These are phyloP conservation scores for Talaromyces sp. DNA, from an alignment of 2,329 filamentous ascomycete genomes.

Conservation along the genomic window DNA sequence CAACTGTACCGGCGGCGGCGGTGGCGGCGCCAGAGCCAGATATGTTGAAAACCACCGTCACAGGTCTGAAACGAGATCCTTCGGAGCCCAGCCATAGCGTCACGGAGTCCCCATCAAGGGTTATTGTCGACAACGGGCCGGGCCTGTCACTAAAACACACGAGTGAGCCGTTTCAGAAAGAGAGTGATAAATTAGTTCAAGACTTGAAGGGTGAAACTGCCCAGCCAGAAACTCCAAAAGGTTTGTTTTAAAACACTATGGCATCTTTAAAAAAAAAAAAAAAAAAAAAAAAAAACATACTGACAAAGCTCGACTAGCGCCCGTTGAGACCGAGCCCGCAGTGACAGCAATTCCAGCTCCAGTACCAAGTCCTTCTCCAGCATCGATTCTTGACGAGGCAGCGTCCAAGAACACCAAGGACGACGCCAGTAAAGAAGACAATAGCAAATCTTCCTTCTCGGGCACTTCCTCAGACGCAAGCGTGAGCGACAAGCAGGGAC, in stretches of 20 bases:
- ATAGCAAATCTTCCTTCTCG: not conserved
- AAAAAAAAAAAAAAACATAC: not conserved
- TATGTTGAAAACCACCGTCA: constrained; percentile 1
- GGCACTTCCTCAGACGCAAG: constrained; percentile 3
- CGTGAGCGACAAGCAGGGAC: not conserved
- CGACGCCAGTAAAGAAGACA: not conserved
- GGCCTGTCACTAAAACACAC: constrained; percentile 7
- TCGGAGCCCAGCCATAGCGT: not conserved
- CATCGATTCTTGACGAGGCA: not conserved
- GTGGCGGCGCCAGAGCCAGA: not conserved
- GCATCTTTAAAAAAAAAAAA: not conserved
- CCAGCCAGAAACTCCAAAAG: not conserved
- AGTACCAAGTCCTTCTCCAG: not conserved
- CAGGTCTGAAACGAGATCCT: constrained; percentile 6
- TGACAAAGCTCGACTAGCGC: not conserved
- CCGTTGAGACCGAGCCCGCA: not conserved
- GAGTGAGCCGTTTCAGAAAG: constrained; percentile 4
- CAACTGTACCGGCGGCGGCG: not conserved
- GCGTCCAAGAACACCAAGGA: not conserved
- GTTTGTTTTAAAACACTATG: not conserved
- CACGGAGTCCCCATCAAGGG: constrained; percentile 2
- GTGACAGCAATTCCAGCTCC: not conserved
- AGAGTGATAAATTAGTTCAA: constrained; percentile 6
- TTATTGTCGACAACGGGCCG: constrained; percentile 2
- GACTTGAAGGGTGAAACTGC: not conserved